A percentile compares a stretch with the other conserved stretches of the same genome.
Evolutionary conservation across 306 rosid species (phyloP).

Genomic region (Inga leiocalycina): DNA sequence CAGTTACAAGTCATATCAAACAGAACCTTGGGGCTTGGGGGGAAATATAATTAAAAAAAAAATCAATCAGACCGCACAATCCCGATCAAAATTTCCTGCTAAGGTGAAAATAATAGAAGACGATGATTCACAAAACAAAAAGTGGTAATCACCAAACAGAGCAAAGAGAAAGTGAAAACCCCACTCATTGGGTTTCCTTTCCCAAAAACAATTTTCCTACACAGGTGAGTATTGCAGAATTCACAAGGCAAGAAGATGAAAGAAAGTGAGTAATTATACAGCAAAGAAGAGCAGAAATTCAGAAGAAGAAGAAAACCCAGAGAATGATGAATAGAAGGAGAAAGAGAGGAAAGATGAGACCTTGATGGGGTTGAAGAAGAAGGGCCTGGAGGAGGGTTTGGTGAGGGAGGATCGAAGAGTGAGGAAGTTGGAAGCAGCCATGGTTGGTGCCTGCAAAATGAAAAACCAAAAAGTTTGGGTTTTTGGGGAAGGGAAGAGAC

Average conservation of each 20-base stretch:
- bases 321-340: neutral
- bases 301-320: neutral
- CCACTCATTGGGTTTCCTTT: neutral
- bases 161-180: neutral
- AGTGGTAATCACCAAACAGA: neutral
- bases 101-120: neutral
- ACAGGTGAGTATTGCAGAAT: neutral
- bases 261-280: neutral
- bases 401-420: conserved; percentile 41
- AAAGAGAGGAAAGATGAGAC: neutral
- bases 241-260: neutral
- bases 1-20: neutral
- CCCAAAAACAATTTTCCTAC: neutral
- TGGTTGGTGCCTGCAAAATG: neutral
- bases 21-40: neutral
- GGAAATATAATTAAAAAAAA: neutral
- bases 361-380: conserved; percentile 46
- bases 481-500: neutral
- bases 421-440: conserved; percentile 38
- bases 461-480: neutral
- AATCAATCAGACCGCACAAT: conserved; percentile 10
- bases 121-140: conserved; percentile 1
- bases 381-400: conserved; percentile 38
- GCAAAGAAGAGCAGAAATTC: neutral
- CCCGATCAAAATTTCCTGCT: neutral